phyloP scores from a whole-genome alignment of 78 protist species.

The Polysphondylium violaceum region DNA sequence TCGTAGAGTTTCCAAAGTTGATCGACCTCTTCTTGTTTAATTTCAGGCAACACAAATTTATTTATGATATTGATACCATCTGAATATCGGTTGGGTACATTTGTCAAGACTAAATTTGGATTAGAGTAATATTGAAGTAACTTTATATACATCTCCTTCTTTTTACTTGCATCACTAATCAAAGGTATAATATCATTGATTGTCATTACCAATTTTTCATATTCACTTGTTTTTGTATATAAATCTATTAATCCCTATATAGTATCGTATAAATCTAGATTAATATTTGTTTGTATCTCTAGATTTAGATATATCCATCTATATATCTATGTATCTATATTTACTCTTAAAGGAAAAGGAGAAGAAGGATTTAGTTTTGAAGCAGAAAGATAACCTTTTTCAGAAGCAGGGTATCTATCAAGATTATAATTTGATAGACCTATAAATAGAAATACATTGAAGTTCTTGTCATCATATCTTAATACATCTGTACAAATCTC shows the following conservation, averaged over 20 bases:
- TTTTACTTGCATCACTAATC: slow-evolving; percentile 34
- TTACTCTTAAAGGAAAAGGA: slow-evolving; percentile 68
- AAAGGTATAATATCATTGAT: slow-evolving; percentile 45
- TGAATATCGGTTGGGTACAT: too few species aligned
- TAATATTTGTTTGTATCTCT: not conserved
- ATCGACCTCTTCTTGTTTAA: not conserved
- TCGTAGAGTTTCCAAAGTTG: not conserved
- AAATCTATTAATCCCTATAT: slow-evolving; percentile 58
- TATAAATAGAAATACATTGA: slow-evolving; percentile 27
- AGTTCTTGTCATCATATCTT: slow-evolving; percentile 38
- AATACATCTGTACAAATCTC: slow-evolving; percentile 52
- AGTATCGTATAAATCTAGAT: not conserved
- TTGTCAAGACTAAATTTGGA: too few species aligned
- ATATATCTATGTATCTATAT: not conserved
- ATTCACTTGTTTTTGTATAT: slow-evolving; percentile 39
- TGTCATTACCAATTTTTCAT: slow-evolving; percentile 36
- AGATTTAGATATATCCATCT: not conserved
- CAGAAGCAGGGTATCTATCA: slow-evolving; percentile 9
- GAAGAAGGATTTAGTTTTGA: slow-evolving; percentile 18
- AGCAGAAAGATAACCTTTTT: slow-evolving; percentile 34
- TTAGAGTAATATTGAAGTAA: too few species aligned
- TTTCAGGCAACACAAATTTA: too few species aligned
- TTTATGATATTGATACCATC: too few species aligned
- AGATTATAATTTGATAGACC: slow-evolving; percentile 55
- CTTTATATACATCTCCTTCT: slow-evolving; percentile 5